Conservation (phyloP, 1,284 basidiomycete genomes). For the Cutaneotrichosporon sp. region DNA sequence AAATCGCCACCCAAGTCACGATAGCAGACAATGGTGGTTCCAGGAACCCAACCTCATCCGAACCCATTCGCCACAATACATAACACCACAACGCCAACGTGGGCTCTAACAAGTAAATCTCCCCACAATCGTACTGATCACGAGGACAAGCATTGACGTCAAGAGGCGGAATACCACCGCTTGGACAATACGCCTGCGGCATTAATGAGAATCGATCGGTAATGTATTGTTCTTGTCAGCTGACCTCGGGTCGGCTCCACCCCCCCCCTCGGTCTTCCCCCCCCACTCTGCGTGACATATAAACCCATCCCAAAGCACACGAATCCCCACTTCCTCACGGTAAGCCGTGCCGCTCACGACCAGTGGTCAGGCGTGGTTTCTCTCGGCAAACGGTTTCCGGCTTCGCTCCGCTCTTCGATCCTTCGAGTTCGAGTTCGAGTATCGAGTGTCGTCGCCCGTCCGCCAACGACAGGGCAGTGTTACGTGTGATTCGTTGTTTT, state of each 20-base stretch:
- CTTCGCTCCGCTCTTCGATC: not conserved
- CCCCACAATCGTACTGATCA: too few species aligned
- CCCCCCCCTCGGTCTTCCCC: too few species aligned
- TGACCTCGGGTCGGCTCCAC: not conserved
- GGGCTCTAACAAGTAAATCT: too few species aligned
- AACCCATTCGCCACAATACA: not conserved
- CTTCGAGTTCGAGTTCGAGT: not conserved
- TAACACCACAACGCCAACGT: too few species aligned
- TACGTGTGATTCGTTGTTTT: not conserved
- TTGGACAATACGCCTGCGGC: too few species aligned
- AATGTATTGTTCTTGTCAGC: not conserved
- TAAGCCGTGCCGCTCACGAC: constrained; percentile 10
- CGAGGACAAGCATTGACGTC: too few species aligned
- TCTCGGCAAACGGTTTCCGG: not conserved
- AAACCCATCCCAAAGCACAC: not conserved
- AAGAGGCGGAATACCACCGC: too few species aligned
- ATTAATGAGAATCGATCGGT: not conserved
- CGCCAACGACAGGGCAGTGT: constrained; percentile 7
- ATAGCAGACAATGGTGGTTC: too few species aligned
- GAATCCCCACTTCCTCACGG: constrained; percentile 2
- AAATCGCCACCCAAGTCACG: too few species aligned
- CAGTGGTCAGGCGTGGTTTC: not conserved
- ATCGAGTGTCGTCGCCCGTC: not conserved
- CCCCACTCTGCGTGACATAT: not conserved
- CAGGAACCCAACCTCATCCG: too few species aligned